Evolutionary conservation across 345 rosid species (phyloP), one percentile per base, ranked within the genome.

Genomic region (Arabidopsis suecica): DNA sequence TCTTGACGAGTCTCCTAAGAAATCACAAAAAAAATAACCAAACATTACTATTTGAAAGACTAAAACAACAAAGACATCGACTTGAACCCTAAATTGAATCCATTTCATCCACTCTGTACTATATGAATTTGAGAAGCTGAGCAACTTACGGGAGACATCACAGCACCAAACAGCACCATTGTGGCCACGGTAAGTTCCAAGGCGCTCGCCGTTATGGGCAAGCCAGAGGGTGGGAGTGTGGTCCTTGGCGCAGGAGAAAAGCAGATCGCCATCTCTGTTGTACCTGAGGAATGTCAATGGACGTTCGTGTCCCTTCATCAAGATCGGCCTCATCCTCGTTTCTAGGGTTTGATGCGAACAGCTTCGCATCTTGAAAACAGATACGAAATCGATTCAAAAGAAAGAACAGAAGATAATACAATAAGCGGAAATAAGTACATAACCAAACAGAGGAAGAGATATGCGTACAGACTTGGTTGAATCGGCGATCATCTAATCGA

Each of bases 291-390:
- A 95, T 33, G 98, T 95, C 61, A 92, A 79, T 34, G 99, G 98
- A 87, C 99, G 89, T 77, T 94, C 97, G 70, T 94, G 98, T 71
- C 98, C 98, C 81, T 91, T 92, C 97, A 95, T 90, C 88, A 93
- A 73, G 7, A 90, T 95, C 60, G 32, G 99, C 78, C 99, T 86
- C 97, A 92, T 95, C 69, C 67, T 44, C 11, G 45, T 13, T 47
- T 22, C 63, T 32, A 18, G 8, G 23, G 34, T 23, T n/a, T 66
- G 57, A 69, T 41, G 55, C 32, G 20, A 56, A 18, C 9, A 20
- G 47, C 42, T 36, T 40, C 50, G 28, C n/a, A 61, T n/a, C 67
- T 48, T 47, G 25, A 13, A 33, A 47, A 45, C 49, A 14, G 16
- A 61, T 7, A 11, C 5, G 9, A 44, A 30, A 32, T 60, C 18